phyloP scores from a whole-genome alignment of 2,329 filamentous ascomycete species.

The Phaeosphaeriaceae sp. region DNA sequence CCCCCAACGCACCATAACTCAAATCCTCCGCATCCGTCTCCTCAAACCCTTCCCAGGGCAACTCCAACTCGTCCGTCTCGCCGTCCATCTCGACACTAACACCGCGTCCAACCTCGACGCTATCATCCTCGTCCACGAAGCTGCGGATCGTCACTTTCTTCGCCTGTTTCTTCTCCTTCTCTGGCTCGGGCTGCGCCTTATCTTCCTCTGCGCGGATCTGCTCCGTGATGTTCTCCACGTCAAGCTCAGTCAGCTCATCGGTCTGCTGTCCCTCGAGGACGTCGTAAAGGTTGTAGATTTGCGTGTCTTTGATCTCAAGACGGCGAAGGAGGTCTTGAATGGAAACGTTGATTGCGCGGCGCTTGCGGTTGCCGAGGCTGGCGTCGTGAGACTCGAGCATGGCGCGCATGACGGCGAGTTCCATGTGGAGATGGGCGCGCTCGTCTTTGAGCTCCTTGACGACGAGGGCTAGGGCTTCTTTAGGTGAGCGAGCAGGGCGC shows the following conservation, averaged over 20 bases:
- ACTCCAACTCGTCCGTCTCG: slow-evolving; percentile 45
- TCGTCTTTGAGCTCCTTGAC: slow-evolving; percentile 85
- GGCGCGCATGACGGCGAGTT: slow-evolving; percentile 67
- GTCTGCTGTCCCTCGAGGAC: slow-evolving; percentile 81
- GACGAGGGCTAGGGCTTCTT: slow-evolving; percentile 77
- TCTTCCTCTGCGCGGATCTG: slow-evolving; percentile 51
- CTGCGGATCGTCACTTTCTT: slow-evolving; percentile 49
- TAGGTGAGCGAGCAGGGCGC: slow-evolving; percentile 70
- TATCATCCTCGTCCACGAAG: slow-evolving; percentile 39
- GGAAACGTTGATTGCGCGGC: slow-evolving; percentile 65
- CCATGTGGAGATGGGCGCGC: slow-evolving; percentile 74
- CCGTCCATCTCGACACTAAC: slow-evolving; percentile 15
- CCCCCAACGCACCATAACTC: slow-evolving; percentile 18
- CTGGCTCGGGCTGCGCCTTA: slow-evolving; percentile 34
- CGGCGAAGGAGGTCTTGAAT: slow-evolving; percentile 68
- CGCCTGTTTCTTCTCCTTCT: slow-evolving; percentile 38
- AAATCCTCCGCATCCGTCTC: slow-evolving; percentile 26
- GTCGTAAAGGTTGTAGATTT: slow-evolving; percentile 84
- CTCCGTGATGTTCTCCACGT: slow-evolving; percentile 53
- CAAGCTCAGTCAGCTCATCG: slow-evolving; percentile 55
- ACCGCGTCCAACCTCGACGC: slow-evolving; percentile 24
- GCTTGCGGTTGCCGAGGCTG: slow-evolving; percentile 67
- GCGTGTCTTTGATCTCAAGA: slow-evolving; percentile 76
- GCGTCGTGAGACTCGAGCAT: slow-evolving; percentile 68
- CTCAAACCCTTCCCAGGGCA: slow-evolving; percentile 50